Percentiles rank a stretch among this genome's conserved stretches.
phyloP scores from a whole-genome alignment of 352 stramenopile genomes.

The Aphanomyces euteiches region DNA sequence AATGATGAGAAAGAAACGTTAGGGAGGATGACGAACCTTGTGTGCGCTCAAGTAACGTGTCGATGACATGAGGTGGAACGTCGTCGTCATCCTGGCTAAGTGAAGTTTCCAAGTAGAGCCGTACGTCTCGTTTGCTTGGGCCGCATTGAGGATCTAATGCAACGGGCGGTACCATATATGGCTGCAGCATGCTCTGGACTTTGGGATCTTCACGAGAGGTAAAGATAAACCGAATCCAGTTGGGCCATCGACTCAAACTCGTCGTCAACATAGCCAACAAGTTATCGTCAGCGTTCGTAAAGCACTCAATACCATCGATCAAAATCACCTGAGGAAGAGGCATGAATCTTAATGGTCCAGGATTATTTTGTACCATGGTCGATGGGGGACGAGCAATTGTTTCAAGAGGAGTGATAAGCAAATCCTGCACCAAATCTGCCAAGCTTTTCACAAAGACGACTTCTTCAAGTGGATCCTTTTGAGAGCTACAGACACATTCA shows the following conservation, averaged over 20 bases:
- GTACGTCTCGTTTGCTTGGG: not conserved
- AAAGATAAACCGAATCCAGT: constrained; percentile 63
- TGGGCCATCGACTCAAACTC: constrained; percentile 47
- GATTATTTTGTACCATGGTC: constrained; percentile 13
- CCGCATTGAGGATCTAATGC: not conserved
- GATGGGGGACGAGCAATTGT: constrained; percentile 43
- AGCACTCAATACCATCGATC: constrained; percentile 55
- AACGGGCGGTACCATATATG: constrained; percentile 38
- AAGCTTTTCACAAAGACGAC: constrained; percentile 65
- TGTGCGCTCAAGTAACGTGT: not conserved
- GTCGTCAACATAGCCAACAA: constrained; percentile 52
- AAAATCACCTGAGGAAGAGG: constrained; percentile 52
- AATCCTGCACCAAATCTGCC: constrained; percentile 44
- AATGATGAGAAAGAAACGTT: not conserved
- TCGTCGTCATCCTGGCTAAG: not conserved
- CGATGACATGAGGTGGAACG: not conserved
- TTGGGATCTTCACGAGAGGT: constrained; percentile 52
- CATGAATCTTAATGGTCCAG: not conserved
- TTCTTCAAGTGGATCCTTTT: constrained; percentile 56
- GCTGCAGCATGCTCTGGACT: constrained; percentile 52
- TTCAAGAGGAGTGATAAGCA: constrained; percentile 58
- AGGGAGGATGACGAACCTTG: constrained; percentile 28
- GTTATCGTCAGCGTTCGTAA: constrained; percentile 39
- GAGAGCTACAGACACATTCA: not conserved
- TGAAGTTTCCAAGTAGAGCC: not conserved